Percentiles rank a stretch among this genome's conserved stretches.
phyloP scores from a whole-genome alignment of 345 rosid species.

The Salix exigua region DNA sequence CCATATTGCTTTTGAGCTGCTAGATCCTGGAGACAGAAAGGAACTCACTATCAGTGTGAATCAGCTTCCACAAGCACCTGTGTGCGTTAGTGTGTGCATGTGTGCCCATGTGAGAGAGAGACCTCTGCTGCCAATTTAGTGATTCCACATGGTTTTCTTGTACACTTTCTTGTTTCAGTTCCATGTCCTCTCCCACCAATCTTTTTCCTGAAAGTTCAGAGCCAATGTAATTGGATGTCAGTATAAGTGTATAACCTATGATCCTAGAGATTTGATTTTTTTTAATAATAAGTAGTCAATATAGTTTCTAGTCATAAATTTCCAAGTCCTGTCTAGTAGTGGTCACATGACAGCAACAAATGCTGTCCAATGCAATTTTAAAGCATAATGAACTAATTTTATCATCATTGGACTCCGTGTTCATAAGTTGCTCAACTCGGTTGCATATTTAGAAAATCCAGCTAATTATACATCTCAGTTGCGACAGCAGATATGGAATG shows the following conservation, averaged over 20 bases:
- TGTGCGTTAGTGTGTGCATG: not conserved
- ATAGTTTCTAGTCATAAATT: not conserved
- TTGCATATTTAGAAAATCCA: not conserved
- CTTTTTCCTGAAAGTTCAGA: slow-evolving; percentile 62
- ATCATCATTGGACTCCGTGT: not conserved
- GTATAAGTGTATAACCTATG: not conserved
- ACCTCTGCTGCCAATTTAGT: slow-evolving; percentile 82
- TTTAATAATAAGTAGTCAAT: not conserved
- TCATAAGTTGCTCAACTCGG: not conserved
- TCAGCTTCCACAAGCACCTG: not conserved
- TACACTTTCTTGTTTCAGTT: slow-evolving; percentile 61
- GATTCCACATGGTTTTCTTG: slow-evolving; percentile 51
- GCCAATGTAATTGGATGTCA: slow-evolving; percentile 1
- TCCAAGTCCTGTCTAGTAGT: not conserved
- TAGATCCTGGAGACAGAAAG: slow-evolving; percentile 47
- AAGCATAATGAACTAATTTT: not conserved
- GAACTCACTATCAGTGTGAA: slow-evolving; percentile 1
- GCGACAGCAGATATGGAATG: not conserved
- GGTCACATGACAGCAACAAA: not conserved
- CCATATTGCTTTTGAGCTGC: slow-evolving; percentile 33
- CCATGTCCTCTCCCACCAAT: slow-evolving; percentile 53
- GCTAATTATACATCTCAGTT: not conserved
- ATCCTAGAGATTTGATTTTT: not conserved
- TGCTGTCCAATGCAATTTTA: not conserved
- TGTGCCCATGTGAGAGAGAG: slow-evolving; percentile 17